Base-by-base conservation (phyloP, 2,329 filamentous ascomycete genomes). In the Elsinoe ampelina region DNA sequence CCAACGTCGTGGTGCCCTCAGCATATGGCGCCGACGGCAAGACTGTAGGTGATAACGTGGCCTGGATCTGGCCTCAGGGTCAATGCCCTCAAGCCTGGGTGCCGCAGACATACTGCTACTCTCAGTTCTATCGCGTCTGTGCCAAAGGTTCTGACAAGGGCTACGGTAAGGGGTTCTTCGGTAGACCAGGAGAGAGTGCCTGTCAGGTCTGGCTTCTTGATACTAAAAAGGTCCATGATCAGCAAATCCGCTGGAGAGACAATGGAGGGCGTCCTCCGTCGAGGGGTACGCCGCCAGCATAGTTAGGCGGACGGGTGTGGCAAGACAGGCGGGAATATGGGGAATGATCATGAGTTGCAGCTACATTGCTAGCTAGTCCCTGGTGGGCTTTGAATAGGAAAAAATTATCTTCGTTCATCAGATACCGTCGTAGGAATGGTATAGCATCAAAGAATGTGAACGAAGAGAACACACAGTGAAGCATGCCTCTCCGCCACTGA, bases 401-500 rank as follows among this genome's bases (percentile, higher is more conserved):
- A 5, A n/a, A 35, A 42, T 15, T 19, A 42, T 17, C 36, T 41
- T 51, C 58, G 59, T 61, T 58, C 48, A 56, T 60, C 66, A 67
- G 66, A 66, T 67, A 67, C 66, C 66, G 65, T 68, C 66, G 66
- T 67, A 67, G 65, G 62, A 62, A 61, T 35, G 48, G 57, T 61
- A 57, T 60, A 58, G 65, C 66, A 66, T 68, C 66, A 67, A 65
- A 42, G 54, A 56, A 48, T 56, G 41, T 47, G 42, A 45, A 56
- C 54, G 12, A 5, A 19, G 32, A 56, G n/a, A 30, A 56, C 54
- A 56, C 54, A 48, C 54, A 56, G 54, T 62, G 63, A 59, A 61
- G 58, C 62, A 62, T 59, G 60, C 62, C 65, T 65, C 66, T 67
- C 67, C 71, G 71, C 72, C 72, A 68, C 72, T 71, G 73, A 73